Base-by-base conservation (phyloP, 148 eudicot genomes). In the Polygonum aviculare region DNA sequence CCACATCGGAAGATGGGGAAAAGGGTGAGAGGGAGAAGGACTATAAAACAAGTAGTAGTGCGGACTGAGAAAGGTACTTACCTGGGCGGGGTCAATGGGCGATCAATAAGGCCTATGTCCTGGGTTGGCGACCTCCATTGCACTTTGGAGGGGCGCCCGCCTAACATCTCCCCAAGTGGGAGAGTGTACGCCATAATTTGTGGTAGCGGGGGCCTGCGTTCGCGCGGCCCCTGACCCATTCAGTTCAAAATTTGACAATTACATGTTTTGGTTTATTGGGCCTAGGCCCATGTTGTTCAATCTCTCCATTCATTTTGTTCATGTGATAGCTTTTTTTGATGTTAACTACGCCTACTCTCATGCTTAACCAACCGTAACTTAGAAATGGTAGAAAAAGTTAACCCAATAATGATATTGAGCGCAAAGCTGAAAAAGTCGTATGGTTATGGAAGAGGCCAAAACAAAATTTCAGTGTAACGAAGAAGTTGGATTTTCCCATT, bases 131-230 rank as follows among this genome's bases (percentile, higher is more conserved):
- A 45, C 76, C 69, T 81, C 82, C 88, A 85, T 83, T 85, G 88
- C 86, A 81, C 88, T 15, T 16, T 2, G 83, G 84, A 74, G 55
- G 84, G 83, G 85, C 18, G 80, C 79, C 71, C n/a, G 82, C 62
- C 71, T 59, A 75, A 75, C 71, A 75, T 75, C 77, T 75, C 77
- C 77, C 77, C 77, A 75, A 6, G 77, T 75, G 77, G 77, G 77
- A 81, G 97, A 87, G 83, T 81, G 87, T 89, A 86, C 85, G 87
- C 86, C 91, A 88, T 82, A 86, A 90, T 90, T 90, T 88, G 80
- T 90, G 83, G 0, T 31, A 74, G 85, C 5, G 87, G 91, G 85
- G 90, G 90, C 86, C 85, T 84, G 94, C 91, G 91, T 88, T 79
- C 90, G 90, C 91, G 94, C 94, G 87, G 86, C 90, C 94, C 83